phyloP scores from a whole-genome alignment of 106 monocot genomes.

The Hemerocallis citrina region DNA sequence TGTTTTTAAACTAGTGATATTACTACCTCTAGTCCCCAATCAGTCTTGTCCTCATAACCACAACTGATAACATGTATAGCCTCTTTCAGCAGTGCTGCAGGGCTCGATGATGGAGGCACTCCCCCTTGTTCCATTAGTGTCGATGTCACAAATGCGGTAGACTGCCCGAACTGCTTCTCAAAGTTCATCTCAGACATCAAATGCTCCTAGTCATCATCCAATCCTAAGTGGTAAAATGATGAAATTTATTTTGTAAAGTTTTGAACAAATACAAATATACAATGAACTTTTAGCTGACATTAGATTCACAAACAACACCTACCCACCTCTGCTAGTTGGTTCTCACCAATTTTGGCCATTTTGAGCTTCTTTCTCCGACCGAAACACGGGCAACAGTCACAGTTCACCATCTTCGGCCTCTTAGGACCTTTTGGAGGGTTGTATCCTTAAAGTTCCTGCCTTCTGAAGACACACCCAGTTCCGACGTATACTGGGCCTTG shows the following conservation, averaged over 20 bases:
- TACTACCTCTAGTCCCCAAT: constrained; percentile 91
- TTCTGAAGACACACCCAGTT: constrained; percentile 86
- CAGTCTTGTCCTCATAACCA: constrained; percentile 93
- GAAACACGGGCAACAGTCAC: constrained; percentile 94
- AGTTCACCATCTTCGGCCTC: constrained; percentile 89
- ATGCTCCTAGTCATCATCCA: constrained; percentile 66
- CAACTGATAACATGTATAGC: constrained; percentile 99
- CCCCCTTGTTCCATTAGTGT: constrained; percentile 96
- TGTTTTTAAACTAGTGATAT: too few species aligned
- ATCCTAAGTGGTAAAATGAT: constrained; percentile 17
- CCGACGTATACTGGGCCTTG: constrained; percentile 98
- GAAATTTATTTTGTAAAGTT: not conserved
- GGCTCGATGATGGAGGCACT: constrained; percentile 83
- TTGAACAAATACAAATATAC: too few species aligned
- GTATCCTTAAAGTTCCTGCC: constrained; percentile 87
- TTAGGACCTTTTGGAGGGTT: constrained; percentile 85
- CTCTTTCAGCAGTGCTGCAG: constrained; percentile 86
- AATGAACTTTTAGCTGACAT: too few species aligned
- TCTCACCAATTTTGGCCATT: constrained; percentile 18
- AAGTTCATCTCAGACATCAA: constrained; percentile 88
- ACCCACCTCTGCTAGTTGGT: constrained; percentile 25
- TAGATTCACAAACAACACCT: not conserved
- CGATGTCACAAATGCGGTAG: constrained; percentile 85
- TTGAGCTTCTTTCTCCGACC: constrained; percentile 68
- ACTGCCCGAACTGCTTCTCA: constrained; percentile 91